Conservation (phyloP, 2,329 filamentous ascomycete species). For the Fusarium sp. region DNA sequence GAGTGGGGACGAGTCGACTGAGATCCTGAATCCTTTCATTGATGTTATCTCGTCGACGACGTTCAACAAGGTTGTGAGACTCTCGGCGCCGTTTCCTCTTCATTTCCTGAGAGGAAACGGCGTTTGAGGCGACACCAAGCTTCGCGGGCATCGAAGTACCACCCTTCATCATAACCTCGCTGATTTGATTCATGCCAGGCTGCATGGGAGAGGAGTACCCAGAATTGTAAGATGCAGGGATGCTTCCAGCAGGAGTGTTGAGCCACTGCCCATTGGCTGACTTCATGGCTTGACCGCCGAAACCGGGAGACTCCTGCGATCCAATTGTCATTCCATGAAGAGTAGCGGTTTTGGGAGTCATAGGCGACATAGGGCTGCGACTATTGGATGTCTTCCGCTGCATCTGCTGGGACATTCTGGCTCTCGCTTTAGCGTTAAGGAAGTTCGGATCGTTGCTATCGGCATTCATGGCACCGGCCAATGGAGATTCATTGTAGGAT, state of each 20-base stretch:
- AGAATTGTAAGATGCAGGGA: constrained; percentile 87
- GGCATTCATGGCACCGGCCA: constrained; percentile 59
- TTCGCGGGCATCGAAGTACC: constrained; percentile 91
- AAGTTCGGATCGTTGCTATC: constrained; percentile 64
- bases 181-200: constrained; percentile 77
- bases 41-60: constrained; percentile 94
- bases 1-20: constrained; percentile 89
- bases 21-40: constrained; percentile 98
- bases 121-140: constrained; percentile 64
- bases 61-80: constrained; percentile 96
- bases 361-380: constrained; percentile 68
- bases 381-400: constrained; percentile 78
- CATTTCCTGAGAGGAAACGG: constrained; percentile 85
- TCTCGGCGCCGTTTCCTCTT: constrained; percentile 91
- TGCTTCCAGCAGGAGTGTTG: constrained; percentile 79
- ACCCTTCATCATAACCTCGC: constrained; percentile 87
- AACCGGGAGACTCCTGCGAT: constrained; percentile 73
- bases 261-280: constrained; percentile 91
- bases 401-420: constrained; percentile 69
- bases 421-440: constrained; percentile 69
- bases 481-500: constrained; percentile 51
- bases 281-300: constrained; percentile 84
- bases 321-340: constrained; percentile 76
- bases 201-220: constrained; percentile 86
- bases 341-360: constrained; percentile 86